phyloP scores from a whole-genome alignment of 2,329 filamentous ascomycete species.

The Whalleya microplaca region DNA sequence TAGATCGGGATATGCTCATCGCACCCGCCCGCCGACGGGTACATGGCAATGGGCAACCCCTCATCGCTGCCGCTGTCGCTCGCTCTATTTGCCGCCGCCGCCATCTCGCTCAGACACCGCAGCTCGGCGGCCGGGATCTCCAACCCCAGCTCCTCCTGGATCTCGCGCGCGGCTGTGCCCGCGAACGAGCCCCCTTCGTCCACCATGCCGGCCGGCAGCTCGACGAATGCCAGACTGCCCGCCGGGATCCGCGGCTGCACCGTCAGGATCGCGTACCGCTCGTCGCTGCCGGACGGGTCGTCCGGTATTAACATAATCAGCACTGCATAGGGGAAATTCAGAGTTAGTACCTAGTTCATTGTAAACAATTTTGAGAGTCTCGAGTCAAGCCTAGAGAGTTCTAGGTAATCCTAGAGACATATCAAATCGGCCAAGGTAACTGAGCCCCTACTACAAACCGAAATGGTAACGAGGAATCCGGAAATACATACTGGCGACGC shows the following conservation, averaged over 20 bases:
- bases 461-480: too few relatives aligned
- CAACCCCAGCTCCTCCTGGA: slow-evolving; percentile 62
- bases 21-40: slow-evolving; percentile 61
- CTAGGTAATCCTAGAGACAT: too few relatives aligned
- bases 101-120: slow-evolving; percentile 55
- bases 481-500: slow-evolving; percentile 48
- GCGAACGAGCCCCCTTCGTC: slow-evolving; percentile 58
- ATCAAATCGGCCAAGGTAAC: too few relatives aligned
- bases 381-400: too few relatives aligned
- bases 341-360: too few relatives aligned
- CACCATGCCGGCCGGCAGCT: slow-evolving; percentile 64
- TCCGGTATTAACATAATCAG: slow-evolving; percentile 60
- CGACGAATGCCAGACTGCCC: slow-evolving; percentile 57
- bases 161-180: slow-evolving; percentile 62
- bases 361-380: too few relatives aligned
- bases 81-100: slow-evolving; percentile 8
- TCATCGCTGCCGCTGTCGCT: slow-evolving; percentile 31
- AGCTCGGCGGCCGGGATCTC: slow-evolving; percentile 53
- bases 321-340: slow-evolving; percentile 36
- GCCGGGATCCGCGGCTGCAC: slow-evolving; percentile 62
- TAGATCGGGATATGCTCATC: slow-evolving; percentile 65
- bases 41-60: slow-evolving; percentile 53
- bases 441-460: too few relatives aligned
- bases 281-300: slow-evolving; percentile 40
- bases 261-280: slow-evolving; percentile 62